phyloP scores from a whole-genome alignment of 2,329 filamentous ascomycete species.

The Ophiostoma perfectum region DNA sequence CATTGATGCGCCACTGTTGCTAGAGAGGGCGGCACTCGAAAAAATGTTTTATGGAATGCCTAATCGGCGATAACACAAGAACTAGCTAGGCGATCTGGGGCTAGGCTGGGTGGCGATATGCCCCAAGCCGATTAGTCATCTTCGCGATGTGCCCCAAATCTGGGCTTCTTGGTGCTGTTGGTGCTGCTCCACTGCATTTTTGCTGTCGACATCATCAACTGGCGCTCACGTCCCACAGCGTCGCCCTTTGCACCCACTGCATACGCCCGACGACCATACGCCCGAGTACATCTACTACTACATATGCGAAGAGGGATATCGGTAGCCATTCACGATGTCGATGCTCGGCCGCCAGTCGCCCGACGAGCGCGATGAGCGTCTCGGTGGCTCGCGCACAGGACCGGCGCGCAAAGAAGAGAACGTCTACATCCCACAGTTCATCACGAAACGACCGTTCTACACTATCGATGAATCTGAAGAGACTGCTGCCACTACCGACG shows the following conservation, averaged over 20 bases:
- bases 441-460: conserved; percentile 97
- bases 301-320: not conserved
- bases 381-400: conserved; percentile 26
- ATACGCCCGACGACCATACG: not conserved
- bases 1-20: conserved; percentile 16
- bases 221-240: too few species aligned
- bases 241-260: too few species aligned
- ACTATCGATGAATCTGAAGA: conserved; percentile 44
- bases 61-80: conserved; percentile 17
- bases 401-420: conserved; percentile 71
- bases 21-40: conserved; percentile 6
- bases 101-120: not conserved
- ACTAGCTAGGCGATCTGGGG: not conserved
- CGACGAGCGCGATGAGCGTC: conserved; percentile 26
- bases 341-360: conserved; percentile 28
- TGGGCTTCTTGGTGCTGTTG: too few species aligned
- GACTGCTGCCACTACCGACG: conserved; percentile 33
- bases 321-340: conserved; percentile 23
- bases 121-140: not conserved
- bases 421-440: conserved; percentile 97
- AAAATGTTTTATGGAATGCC: conserved; percentile 12
- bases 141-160: not conserved
- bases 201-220: not conserved
- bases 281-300: not conserved
- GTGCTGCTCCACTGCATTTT: not conserved